Base-by-base conservation (phyloP, 495 filamentous ascomycete species). In the Lasiosphaeriaceae sp. region DNA sequence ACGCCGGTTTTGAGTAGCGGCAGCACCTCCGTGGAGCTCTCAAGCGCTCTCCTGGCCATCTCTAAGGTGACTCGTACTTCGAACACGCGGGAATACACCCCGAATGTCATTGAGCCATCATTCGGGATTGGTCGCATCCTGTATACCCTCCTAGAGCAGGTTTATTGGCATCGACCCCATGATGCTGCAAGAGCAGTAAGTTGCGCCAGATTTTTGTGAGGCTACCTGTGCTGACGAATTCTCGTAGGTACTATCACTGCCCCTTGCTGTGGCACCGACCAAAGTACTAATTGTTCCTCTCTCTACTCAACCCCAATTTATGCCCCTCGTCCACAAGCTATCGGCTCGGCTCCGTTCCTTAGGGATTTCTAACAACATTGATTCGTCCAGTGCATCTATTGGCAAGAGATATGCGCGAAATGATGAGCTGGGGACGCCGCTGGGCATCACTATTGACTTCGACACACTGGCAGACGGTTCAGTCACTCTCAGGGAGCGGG, bases 31-130 rank as follows among this genome's bases (percentile, higher is more conserved):
- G 81, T 87, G 11, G 75, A 84, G 62, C 67, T 87, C 3, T 71
- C 74, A 12, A 78, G 78, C 47, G 80, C 82, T 22, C 65, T 88
- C n/a, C 67, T 84, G 50, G 72, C 71, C 44, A 83, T 85, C 57
- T 77, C 80, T 65, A 78, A 76, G 57, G 72, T 78, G 41, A 86
- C 80, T 4, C 79, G 39, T n/a, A 43, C 39, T 43, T 43, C 83
- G 55, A 77, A 83, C 56, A 77, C 72, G 19, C 69, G 86, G 20
- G 82, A 86, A 64, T 89, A 79, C 66, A 85, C 78, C 85, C 39
- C 86, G 8, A 88, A 86, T 62, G 85, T 88, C 41, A 87, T 88
- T 47, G 86, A 89, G 66, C 86, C 86, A 0, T 88, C 86, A 1
- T 89, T 89, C 60, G 86, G 86, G 65, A 85, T 89, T 64, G 85